Base-by-base conservation (phyloP, 2,329 filamentous ascomycete species). In the Fusarium chuoi region DNA sequence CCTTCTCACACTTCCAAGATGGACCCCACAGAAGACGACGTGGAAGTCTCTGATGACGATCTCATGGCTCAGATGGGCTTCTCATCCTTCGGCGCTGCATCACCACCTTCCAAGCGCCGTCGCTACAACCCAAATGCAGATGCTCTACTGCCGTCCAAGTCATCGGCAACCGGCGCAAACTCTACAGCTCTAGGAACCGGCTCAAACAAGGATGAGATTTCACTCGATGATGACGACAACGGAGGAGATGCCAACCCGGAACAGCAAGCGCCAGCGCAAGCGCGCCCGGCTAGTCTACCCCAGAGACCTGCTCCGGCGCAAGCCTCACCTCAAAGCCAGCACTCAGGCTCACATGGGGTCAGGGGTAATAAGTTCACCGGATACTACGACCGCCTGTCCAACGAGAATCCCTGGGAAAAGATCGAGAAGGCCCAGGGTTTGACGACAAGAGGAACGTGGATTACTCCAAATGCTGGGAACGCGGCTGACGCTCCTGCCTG, bases 11-110 rank as follows among this genome's bases (percentile, higher is more conserved):
- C 33, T 52, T 11, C 24, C 52, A 33, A 49, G 38, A 68, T 70
- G 67, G 60, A 65, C 17, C 54, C 56, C 28, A 48, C 46, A 39
- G 68, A 66, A 28, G 56, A 59, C 44, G 72, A 70, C 26, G 39
- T 57, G 22, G 70, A 73, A 54, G 57, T 46, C 22, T 45, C 58
- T 55, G 63, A 78, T 60, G 68, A 88, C 55, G 83, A 84, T 46
- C 88, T 88, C 59, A 90, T 94, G 80, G 90, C 91, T 28, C 88
- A 89, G 46, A 87, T 95, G 90, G 93, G 93, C 71, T 95, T 95
- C 82, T 88, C 90, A 14, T 87, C 89, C 65, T 95, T 95, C 78
- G 92, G 92, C 74, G 82, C 83, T 15, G 84, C 88, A 74, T 80
- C 84, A 6, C 83, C 87, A 7, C 83, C 87, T 3, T 85, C 86